These are phyloP conservation scores for Byssochlamys sp. DNA, from an alignment of 2,329 filamentous ascomycete species.

Conservation along the genomic window DNA sequence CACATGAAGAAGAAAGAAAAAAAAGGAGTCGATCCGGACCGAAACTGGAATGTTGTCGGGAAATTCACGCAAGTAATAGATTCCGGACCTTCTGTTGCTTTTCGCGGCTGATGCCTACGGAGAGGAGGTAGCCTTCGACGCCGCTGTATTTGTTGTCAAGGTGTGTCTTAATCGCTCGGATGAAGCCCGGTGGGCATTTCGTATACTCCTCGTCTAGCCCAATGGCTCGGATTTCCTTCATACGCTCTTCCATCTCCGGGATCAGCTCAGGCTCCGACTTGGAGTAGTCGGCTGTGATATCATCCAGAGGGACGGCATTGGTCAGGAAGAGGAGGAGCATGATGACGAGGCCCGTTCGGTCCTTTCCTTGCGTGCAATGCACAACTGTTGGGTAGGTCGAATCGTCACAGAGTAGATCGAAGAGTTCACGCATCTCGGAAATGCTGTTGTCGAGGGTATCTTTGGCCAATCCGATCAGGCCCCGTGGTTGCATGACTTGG, in stretches of 20 bases:
- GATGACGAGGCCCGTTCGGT: constrained; percentile 65
- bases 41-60: background rate
- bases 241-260: constrained; percentile 51
- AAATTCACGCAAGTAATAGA: constrained; percentile 16
- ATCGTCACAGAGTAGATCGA: constrained; percentile 52
- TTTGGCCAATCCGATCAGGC: constrained; percentile 59
- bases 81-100: constrained; percentile 32
- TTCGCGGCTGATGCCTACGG: constrained; percentile 47
- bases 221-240: constrained; percentile 60
- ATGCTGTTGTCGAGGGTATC: constrained; percentile 62
- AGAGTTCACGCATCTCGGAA: constrained; percentile 56
- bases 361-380: constrained; percentile 85
- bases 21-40: background rate
- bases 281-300: constrained; percentile 63
- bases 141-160: constrained; percentile 57
- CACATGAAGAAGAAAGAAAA: constrained; percentile 1
- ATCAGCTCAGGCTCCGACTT: constrained; percentile 54
- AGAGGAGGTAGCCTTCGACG: constrained; percentile 54
- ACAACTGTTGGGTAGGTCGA: constrained; percentile 56
- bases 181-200: constrained; percentile 55
- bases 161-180: constrained; percentile 49
- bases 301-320: constrained; percentile 43
- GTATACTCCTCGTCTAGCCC: constrained; percentile 68
- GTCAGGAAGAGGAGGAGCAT: constrained; percentile 59
- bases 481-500: constrained; percentile 62